Evolutionary conservation across 306 rosid genomes (phyloP).

Genomic region (Vigna hirtella): DNA sequence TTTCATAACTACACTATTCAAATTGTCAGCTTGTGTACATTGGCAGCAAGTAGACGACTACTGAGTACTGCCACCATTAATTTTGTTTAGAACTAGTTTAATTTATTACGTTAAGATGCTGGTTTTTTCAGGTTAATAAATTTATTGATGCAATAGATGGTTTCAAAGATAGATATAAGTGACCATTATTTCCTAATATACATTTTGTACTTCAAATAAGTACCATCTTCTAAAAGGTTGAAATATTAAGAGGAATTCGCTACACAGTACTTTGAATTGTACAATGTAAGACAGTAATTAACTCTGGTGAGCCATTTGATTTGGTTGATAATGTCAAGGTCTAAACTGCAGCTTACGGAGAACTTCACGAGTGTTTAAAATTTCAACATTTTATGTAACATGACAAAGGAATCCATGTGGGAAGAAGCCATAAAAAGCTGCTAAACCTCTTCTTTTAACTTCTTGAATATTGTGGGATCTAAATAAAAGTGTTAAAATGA

Average conservation of each 20-base stretch:
- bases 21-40: neutral
- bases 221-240: neutral
- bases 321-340: neutral
- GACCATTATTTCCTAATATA: neutral
- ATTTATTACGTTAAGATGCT: neutral
- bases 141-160: neutral
- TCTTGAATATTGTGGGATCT: neutral
- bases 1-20: neutral
- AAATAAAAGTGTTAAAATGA: neutral
- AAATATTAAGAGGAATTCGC: neutral
- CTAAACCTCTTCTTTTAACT: neutral
- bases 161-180: slow-evolving; percentile 23
- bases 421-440: neutral
- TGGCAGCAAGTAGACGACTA: neutral
- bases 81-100: neutral
- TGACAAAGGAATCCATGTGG: neutral
- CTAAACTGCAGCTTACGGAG: neutral
- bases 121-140: neutral
- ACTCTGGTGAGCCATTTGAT: neutral
- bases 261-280: neutral
- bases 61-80: neutral
- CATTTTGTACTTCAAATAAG: neutral
- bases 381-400: too few relatives aligned
- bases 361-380: too few relatives aligned
- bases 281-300: neutral